Evolutionary conservation across 192 early-diverging fungal genomes (phyloP).

Genomic region (Phlyctochytrium arcticum): DNA sequence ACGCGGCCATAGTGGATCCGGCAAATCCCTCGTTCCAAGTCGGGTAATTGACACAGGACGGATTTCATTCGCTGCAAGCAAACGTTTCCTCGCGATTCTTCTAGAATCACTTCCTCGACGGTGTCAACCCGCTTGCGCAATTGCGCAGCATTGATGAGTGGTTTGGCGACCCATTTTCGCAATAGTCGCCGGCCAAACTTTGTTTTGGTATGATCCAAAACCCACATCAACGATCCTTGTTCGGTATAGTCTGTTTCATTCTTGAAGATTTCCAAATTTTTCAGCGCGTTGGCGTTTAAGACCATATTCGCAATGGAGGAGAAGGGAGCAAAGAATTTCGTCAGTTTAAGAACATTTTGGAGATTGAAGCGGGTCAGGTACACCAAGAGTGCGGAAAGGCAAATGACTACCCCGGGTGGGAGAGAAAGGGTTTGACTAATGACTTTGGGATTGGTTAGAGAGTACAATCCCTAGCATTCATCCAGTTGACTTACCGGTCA

Average conservation of each 20-base stretch:
- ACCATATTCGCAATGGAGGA: conserved; percentile 54
- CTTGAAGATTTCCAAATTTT: conserved; percentile 61
- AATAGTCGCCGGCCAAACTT: conserved; percentile 62
- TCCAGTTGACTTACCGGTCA: no score
- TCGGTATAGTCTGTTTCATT: conserved; percentile 44
- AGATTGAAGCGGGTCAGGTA: conserved; percentile 66
- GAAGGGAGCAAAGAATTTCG: conserved; percentile 60
- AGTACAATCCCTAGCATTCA: no score
- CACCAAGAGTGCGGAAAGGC: conserved; percentile 51
- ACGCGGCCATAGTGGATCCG: conserved; percentile 64
- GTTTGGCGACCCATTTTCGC: conserved; percentile 65
- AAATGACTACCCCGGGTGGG: conserved; percentile 27
- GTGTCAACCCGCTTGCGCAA: conserved; percentile 57
- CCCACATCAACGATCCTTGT: conserved; percentile 50
- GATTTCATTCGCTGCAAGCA: conserved; percentile 37
- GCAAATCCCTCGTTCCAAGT: conserved; percentile 62
- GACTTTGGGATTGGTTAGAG: conserved; percentile 14
- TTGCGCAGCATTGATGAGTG: conserved; percentile 47
- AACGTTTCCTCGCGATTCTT: conserved; percentile 28
- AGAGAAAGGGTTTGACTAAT: conserved; percentile 31
- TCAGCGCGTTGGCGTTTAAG: conserved; percentile 63
- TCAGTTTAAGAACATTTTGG: conserved; percentile 48
- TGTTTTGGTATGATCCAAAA: conserved; percentile 65
- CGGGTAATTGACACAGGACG: conserved; percentile 43
- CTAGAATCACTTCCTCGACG: conserved; percentile 52